Evolutionary conservation across 352 stramenopile species (phyloP), one percentile per base, ranked within the genome.

Genomic region (Globisporangium cederbergense): DNA sequence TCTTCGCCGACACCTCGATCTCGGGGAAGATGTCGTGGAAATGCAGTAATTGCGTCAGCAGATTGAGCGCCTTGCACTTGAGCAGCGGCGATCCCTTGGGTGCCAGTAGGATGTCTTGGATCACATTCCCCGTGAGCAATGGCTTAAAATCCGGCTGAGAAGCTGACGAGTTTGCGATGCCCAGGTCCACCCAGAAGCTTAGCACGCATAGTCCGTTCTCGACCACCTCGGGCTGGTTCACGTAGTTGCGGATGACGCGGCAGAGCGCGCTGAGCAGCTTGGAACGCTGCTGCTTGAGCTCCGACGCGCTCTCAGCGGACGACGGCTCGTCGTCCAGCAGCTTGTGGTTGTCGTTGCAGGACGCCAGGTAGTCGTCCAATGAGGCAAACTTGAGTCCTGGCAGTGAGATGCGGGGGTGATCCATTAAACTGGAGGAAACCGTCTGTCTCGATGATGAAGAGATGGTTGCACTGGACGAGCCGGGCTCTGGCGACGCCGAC

Each of bases 231-330:
- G 74, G 50, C 28, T 84, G 65, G 53, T 80, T 79, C 16, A 79
- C 62, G 54, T 83, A 76, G 58, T 76, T 83, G 57, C 84, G 80
- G 28, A 89, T 76, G 18, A 81, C 67, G 5, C 70, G 69, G 42
- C 79, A 86, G n/a, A 89, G 66, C 32, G 72, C 74, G 47, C 65
- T 72, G 32, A 89, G 65, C 14, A 89, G 52, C 42, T 82, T 79
- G 2, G 60, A 60, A 11, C 74, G 67, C 60, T 81, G 58, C 14
- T 78, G 60, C 9, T 68, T 64, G 20, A 79, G 68, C 53, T 81
- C 74, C 2, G 65, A 72, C 16, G 70, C 67, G 32, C 57, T 58
- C 62, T 87, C 68, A 9, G 53, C 67, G 14, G 36, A 60, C 34
- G 68, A 61, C 20, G 62, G 49, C 28, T 50, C 47, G 25, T 62